phyloP scores from a whole-genome alignment of 495 filamentous ascomycete species.

The Talaromyces stipitatus region DNA sequence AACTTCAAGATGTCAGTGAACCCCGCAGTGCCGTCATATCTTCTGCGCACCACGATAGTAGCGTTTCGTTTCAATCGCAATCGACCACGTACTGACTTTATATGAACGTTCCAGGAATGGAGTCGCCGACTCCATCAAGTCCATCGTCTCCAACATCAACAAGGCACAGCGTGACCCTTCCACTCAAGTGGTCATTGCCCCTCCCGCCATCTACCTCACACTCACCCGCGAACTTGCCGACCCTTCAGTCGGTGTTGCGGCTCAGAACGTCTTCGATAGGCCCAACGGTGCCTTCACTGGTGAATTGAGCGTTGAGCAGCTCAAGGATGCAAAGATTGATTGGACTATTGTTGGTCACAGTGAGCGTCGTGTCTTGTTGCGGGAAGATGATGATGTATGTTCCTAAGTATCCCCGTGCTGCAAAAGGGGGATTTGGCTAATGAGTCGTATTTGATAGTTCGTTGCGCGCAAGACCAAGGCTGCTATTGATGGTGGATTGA shows the following conservation, averaged over 20 bases:
- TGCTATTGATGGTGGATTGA: slow-evolving; percentile 76
- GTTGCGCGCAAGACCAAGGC: slow-evolving; percentile 89
- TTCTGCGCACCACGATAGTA: too few relatives aligned
- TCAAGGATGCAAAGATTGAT: slow-evolving; percentile 76
- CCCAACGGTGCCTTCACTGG: slow-evolving; percentile 96
- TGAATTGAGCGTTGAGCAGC: slow-evolving; percentile 85
- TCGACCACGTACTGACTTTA: too few relatives aligned
- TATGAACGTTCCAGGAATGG: slow-evolving; percentile 68
- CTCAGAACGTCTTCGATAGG: slow-evolving; percentile 96
- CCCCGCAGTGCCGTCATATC: slow-evolving; percentile 15
- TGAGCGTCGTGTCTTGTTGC: slow-evolving; percentile 80
- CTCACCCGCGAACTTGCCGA: slow-evolving; percentile 68
- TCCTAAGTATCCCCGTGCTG: neutral
- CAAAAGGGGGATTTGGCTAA: neutral
- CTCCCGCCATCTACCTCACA: slow-evolving; percentile 83
- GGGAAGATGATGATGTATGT: slow-evolving; percentile 66
- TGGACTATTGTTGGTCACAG: slow-evolving; percentile 92
- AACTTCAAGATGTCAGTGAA: slow-evolving; percentile 91
- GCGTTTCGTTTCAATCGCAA: slow-evolving; percentile 5
- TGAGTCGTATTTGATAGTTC: slow-evolving; percentile 37
- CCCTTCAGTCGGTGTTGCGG: slow-evolving; percentile 66
- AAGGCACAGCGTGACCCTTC: slow-evolving; percentile 47
- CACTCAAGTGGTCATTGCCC: slow-evolving; percentile 85
- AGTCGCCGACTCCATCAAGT: slow-evolving; percentile 72
- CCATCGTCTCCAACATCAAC: slow-evolving; percentile 84